These are phyloP conservation scores for Neofusicoccum laricinum DNA, from an alignment of 2,329 filamentous ascomycete genomes.

Conservation along the genomic window DNA sequence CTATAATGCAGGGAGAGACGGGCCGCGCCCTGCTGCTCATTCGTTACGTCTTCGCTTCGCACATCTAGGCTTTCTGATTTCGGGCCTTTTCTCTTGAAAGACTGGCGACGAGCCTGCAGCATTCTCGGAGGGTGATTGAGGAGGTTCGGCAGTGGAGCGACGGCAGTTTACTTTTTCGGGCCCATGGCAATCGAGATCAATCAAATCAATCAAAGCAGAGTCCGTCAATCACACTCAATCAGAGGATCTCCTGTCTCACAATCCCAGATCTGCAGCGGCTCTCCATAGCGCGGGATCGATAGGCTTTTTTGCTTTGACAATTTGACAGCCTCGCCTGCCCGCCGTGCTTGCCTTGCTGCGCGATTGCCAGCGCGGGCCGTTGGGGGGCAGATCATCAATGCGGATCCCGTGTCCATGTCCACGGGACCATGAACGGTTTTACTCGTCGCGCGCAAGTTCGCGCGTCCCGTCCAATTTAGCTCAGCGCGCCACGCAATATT, in stretches of 20 bases:
- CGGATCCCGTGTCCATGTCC: slow-evolving; percentile 14
- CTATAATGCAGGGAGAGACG: neutral
- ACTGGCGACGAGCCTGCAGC: neutral
- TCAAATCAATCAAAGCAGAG: slow-evolving; percentile 1
- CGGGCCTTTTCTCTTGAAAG: slow-evolving; percentile 9
- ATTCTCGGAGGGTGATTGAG: neutral
- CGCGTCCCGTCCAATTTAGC: slow-evolving; percentile 5
- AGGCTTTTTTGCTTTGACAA: neutral
- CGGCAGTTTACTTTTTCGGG: slow-evolving; percentile 8
- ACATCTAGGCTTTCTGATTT: slow-evolving; percentile 8
- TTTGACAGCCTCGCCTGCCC: neutral
- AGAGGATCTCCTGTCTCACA: neutral
- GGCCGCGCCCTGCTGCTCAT: slow-evolving; percentile 2
- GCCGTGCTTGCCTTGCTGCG: neutral
- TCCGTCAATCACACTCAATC: neutral
- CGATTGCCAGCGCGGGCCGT: slow-evolving; percentile 5
- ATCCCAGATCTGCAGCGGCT: slow-evolving; percentile 1
- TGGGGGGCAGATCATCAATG: slow-evolving; percentile 5
- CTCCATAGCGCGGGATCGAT: slow-evolving; percentile 3
- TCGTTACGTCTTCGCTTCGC: slow-evolving; percentile 7
- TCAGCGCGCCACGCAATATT: slow-evolving; percentile 12
- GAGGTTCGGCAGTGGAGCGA: slow-evolving; percentile 1
- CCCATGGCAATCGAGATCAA: neutral
- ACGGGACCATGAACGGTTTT: slow-evolving; percentile 13
- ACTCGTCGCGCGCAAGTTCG: slow-evolving; percentile 4